A percentile compares a stretch with the other conserved stretches of the same genome.
Evolutionary conservation across 1,284 basidiomycete genomes (phyloP).

Genomic region (Rhodotorula sp.): DNA sequence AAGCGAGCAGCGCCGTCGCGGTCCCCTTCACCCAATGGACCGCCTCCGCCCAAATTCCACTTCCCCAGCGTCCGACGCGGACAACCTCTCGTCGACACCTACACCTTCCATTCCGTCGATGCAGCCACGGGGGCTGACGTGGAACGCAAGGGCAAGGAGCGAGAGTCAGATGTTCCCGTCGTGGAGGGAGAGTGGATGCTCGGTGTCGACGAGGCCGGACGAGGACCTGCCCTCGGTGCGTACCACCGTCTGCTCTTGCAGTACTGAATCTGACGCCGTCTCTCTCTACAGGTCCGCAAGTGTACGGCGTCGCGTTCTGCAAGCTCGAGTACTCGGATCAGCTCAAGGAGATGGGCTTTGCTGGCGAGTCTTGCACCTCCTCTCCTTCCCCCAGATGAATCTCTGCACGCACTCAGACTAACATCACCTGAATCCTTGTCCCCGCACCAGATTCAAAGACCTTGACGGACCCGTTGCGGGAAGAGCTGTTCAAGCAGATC

Average conservation of each 20-base stretch:
- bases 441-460: slow-evolving; percentile 84
- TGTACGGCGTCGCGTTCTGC: slow-evolving; percentile 94
- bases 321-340: slow-evolving; percentile 71
- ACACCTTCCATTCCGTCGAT: slow-evolving; percentile 61
- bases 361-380: slow-evolving; percentile 56
- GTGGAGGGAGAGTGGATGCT: slow-evolving; percentile 63
- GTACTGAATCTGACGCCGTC: no score
- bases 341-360: slow-evolving; percentile 81
- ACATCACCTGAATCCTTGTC: not conserved
- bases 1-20: not conserved
- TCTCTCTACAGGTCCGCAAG: slow-evolving; percentile 63
- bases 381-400: not conserved
- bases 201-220: slow-evolving; percentile 94
- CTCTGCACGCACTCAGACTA: slow-evolving; percentile 3
- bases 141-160: slow-evolving; percentile 6
- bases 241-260: not conserved
- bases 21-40: not conserved
- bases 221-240: slow-evolving; percentile 84
- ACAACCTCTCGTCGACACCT: slow-evolving; percentile 63
- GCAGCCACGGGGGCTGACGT: not conserved
- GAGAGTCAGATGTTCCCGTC: slow-evolving; percentile 79
- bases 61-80: slow-evolving; percentile 34
- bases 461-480: slow-evolving; percentile 60
- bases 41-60: slow-evolving; percentile 3
- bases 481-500: slow-evolving; percentile 47